Conservation (phyloP, 345 rosid species). For the Citrus trifoliata region DNA sequence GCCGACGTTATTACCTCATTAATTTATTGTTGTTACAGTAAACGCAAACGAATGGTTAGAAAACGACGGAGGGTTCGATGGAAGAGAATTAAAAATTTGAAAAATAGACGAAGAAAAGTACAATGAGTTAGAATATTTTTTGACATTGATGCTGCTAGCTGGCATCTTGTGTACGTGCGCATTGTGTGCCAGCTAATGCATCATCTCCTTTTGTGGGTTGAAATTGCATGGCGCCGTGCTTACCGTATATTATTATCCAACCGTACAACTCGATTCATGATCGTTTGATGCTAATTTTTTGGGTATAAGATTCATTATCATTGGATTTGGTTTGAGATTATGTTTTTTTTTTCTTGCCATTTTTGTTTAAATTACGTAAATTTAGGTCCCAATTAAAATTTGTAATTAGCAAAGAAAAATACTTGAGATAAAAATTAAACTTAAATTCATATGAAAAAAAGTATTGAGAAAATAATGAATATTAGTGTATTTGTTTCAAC, state of each 20-base stretch:
- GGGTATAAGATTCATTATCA: not conserved
- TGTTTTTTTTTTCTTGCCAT: no score
- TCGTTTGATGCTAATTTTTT: not conserved
- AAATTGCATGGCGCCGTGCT: not conserved
- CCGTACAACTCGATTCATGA: not conserved
- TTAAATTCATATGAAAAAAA: no score
- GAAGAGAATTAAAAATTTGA: not conserved
- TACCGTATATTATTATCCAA: not conserved
- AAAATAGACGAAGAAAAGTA: not conserved
- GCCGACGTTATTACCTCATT: not conserved
- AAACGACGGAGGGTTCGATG: not conserved
- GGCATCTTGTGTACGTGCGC: conserved; percentile 24
- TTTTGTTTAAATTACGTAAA: no score
- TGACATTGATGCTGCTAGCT: conserved; percentile 26
- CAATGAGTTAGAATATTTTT: conserved; percentile 4
- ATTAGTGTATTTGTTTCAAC: not conserved
- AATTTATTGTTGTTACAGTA: not conserved
- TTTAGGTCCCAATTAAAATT: no score
- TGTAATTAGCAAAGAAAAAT: no score
- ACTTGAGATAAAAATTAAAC: no score
- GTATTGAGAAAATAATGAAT: no score
- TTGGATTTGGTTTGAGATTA: no score
- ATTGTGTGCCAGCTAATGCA: conserved; percentile 34
- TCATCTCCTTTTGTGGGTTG: not conserved
- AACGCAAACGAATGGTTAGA: not conserved